These are phyloP conservation scores for Arthrobotrys musiformis DNA, from an alignment of 2,329 filamentous ascomycete genomes.

Conservation along the genomic window DNA sequence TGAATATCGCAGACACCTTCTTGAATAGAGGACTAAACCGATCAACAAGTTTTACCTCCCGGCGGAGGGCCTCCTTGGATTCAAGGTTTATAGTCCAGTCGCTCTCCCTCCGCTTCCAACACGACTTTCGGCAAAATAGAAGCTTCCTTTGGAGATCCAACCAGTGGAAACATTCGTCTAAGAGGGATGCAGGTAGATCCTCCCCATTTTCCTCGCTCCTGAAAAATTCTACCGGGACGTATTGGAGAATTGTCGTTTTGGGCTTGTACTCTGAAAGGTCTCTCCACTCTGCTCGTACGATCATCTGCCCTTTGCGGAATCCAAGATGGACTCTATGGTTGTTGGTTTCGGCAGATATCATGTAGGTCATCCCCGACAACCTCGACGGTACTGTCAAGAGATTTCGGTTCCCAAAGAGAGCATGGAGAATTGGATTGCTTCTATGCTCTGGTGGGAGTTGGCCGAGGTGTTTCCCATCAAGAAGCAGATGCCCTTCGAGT, in stretches of 20 bases:
- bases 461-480: slow-evolving; percentile 66
- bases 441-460: slow-evolving; percentile 69
- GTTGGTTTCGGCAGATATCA: slow-evolving; percentile 62
- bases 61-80: slow-evolving; percentile 59
- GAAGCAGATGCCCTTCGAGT: slow-evolving; percentile 66
- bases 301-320: slow-evolving; percentile 62
- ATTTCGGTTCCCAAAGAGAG: slow-evolving; percentile 69
- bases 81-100: slow-evolving; percentile 64
- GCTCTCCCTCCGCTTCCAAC: slow-evolving; percentile 62
- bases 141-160: slow-evolving; percentile 65
- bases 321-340: slow-evolving; percentile 69
- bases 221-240: slow-evolving; percentile 62
- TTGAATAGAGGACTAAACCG: slow-evolving; percentile 64
- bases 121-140: slow-evolving; percentile 68
- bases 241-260: slow-evolving; percentile 60
- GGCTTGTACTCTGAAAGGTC: background rate
- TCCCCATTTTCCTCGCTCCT: slow-evolving; percentile 22
- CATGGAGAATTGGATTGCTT: slow-evolving; percentile 63
- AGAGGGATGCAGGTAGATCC: slow-evolving; percentile 68
- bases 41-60: slow-evolving; percentile 65
- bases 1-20: slow-evolving; percentile 65
- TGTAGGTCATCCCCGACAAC: slow-evolving; percentile 68
- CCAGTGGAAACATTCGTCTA: slow-evolving; percentile 71
- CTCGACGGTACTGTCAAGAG: slow-evolving; percentile 68
- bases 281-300: slow-evolving; percentile 64